Evolutionary conservation across 2,329 filamentous ascomycete species (phyloP).

Genomic region (Aspergillus pseudonomiae): DNA sequence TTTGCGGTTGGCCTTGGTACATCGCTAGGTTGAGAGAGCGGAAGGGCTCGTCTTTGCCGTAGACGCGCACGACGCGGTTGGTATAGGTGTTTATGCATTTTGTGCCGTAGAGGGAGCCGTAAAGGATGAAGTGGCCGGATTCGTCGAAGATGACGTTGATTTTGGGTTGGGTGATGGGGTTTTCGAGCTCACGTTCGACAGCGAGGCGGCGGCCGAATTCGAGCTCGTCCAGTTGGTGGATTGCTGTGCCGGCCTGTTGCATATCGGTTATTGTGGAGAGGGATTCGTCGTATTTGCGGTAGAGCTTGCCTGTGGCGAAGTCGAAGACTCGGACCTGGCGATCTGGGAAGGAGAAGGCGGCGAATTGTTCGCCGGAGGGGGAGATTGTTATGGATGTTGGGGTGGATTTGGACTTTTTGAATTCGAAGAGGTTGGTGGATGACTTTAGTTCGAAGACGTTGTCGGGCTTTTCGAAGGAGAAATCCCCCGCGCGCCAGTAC

Average conservation of each 20-base stretch:
- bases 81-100: conserved; percentile 97
- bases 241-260: conserved; percentile 88
- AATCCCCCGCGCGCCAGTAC: conserved; percentile 80
- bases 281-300: conserved; percentile 94
- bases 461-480: conserved; percentile 84
- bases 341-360: conserved; percentile 88
- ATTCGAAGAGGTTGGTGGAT: conserved; percentile 91
- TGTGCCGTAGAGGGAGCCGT: conserved; percentile 86
- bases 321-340: conserved; percentile 92
- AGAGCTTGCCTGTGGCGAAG: conserved; percentile 83
- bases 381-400: conserved; percentile 84
- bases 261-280: conserved; percentile 86
- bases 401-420: conserved; percentile 90
- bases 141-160: conserved; percentile 94
- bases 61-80: conserved; percentile 87
- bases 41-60: conserved; percentile 86
- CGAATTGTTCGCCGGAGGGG: conserved; percentile 82
- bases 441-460: conserved; percentile 93
- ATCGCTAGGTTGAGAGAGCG: conserved; percentile 79
- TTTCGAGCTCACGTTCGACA: conserved; percentile 83
- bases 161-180: conserved; percentile 66
- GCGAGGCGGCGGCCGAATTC: conserved; percentile 90
- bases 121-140: conserved; percentile 91
- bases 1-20: conserved; percentile 94
- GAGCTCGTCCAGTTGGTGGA: conserved; percentile 80